phyloP scores from a whole-genome alignment of 495 filamentous ascomycete species.

The Hypoxylon perforatum region DNA sequence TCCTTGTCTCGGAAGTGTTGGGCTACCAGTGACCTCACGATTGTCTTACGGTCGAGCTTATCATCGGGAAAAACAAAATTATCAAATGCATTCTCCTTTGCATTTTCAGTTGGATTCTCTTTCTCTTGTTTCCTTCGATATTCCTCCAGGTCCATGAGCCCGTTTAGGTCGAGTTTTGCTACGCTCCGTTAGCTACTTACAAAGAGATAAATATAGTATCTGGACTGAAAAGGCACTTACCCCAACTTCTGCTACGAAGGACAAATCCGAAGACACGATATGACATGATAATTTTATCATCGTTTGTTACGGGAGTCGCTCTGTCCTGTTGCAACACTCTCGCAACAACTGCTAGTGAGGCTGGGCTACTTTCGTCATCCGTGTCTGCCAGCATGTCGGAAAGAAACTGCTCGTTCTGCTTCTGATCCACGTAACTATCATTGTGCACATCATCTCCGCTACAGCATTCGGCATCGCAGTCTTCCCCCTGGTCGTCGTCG shows the following conservation, averaged over 20 bases:
- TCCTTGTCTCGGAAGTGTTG: slow-evolving; percentile 55
- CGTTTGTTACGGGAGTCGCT: slow-evolving; percentile 34
- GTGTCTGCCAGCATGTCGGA: slow-evolving; percentile 30
- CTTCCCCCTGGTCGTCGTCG: neutral
- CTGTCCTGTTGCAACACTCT: slow-evolving; percentile 20
- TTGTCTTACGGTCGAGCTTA: slow-evolving; percentile 41
- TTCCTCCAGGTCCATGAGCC: slow-evolving; percentile 24
- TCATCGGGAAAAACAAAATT: slow-evolving; percentile 46
- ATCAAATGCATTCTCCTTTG: slow-evolving; percentile 46
- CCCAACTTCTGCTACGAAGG: slow-evolving; percentile 57
- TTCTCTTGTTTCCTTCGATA: no score
- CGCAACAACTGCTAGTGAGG: slow-evolving; percentile 36
- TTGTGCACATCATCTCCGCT: slow-evolving; percentile 31
- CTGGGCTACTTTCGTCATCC: neutral
- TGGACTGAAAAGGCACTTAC: slow-evolving; percentile 32
- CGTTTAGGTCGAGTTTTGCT: neutral
- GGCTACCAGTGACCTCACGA: slow-evolving; percentile 52
- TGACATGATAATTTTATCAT: slow-evolving; percentile 54
- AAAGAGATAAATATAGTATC: no score
- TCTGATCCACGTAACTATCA: slow-evolving; percentile 48
- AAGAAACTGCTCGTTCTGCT: slow-evolving; percentile 46
- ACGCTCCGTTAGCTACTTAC: no score
- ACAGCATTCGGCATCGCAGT: slow-evolving; percentile 41
- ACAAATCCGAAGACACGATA: slow-evolving; percentile 57
- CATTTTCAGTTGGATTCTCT: no score